phyloP scores from a whole-genome alignment of 345 rosid genomes.

The Eutrema japonicum region DNA sequence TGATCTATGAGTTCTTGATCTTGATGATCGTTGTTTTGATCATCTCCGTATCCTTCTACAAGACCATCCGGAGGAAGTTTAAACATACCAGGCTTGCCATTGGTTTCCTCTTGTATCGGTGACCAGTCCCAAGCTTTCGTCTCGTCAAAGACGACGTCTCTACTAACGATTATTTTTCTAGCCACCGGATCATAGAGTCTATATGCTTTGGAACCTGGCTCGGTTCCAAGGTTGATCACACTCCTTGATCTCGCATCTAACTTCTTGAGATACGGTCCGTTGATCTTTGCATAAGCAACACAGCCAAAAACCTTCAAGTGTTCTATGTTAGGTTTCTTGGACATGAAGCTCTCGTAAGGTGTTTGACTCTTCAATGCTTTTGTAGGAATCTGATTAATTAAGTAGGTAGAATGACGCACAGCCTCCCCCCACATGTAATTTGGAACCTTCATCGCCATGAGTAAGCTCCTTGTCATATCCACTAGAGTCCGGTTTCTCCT shows the following conservation, averaged over 20 bases:
- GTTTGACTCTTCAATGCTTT: background rate
- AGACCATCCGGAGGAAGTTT: background rate
- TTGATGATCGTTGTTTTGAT: background rate
- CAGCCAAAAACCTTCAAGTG: too few relatives aligned
- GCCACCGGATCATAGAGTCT: background rate
- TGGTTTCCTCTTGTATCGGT: background rate
- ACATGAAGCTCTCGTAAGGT: background rate
- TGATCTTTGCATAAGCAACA: background rate
- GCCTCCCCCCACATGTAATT: background rate
- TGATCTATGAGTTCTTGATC: background rate
- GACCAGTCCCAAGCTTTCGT: background rate
- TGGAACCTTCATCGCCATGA: too few relatives aligned
- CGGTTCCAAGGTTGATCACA: background rate
- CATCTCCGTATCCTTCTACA: background rate
- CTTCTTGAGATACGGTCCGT: background rate
- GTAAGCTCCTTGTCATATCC: too few relatives aligned
- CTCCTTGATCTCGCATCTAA: background rate
- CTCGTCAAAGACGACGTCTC: background rate
- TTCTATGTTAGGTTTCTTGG: background rate
- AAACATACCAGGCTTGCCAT: background rate
- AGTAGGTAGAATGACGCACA: background rate
- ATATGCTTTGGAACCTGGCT: background rate
- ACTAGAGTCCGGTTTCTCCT: too few relatives aligned
- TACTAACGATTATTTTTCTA: background rate
- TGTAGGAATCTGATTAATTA: background rate